phyloP scores from a whole-genome alignment of 1,284 basidiomycete species.

The Ustilago shanxiensis region DNA sequence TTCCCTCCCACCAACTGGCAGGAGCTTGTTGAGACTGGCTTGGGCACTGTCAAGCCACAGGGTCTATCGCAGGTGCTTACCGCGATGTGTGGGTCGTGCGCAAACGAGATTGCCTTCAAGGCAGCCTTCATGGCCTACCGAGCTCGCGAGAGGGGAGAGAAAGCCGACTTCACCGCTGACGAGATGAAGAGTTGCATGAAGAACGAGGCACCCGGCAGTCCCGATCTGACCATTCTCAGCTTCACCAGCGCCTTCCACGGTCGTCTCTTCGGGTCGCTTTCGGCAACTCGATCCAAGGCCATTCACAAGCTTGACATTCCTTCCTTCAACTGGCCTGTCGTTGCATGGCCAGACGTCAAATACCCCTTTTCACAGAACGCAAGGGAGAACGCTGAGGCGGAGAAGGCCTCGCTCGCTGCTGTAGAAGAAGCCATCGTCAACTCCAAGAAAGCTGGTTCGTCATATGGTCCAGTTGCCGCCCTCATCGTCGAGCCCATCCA shows the following conservation, averaged over 20 bases:
- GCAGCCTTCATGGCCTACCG: constrained; percentile 74
- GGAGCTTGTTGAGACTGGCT: constrained; percentile 72
- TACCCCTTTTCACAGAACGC: constrained; percentile 73
- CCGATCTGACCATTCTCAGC: constrained; percentile 73
- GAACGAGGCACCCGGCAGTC: constrained; percentile 73
- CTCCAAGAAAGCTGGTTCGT: constrained; percentile 65
- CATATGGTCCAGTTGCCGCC: constrained; percentile 72
- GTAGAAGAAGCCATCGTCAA: constrained; percentile 71
- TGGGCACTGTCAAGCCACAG: constrained; percentile 73
- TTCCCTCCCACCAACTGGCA: constrained; percentile 74
- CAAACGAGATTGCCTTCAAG: constrained; percentile 73
- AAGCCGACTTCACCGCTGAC: constrained; percentile 35
- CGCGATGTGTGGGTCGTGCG: constrained; percentile 70
- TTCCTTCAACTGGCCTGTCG: constrained; percentile 75
- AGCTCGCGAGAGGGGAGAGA: constrained; percentile 69
- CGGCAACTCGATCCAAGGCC: constrained; percentile 72
- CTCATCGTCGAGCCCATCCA: constrained; percentile 75
- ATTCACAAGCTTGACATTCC: constrained; percentile 75
- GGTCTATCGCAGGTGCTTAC: constrained; percentile 72
- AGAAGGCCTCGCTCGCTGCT: constrained; percentile 66
- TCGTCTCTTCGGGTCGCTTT: constrained; percentile 70
- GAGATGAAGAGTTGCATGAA: constrained; percentile 72
- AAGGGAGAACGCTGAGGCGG: constrained; percentile 72
- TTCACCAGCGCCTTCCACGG: constrained; percentile 72
- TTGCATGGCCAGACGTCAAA: constrained; percentile 73